A percentile compares a stretch with the other conserved stretches of the same genome.
Evolutionary conservation across 768 basidiomycete genomes (phyloP).

Genomic region (Clavulina sp.): DNA sequence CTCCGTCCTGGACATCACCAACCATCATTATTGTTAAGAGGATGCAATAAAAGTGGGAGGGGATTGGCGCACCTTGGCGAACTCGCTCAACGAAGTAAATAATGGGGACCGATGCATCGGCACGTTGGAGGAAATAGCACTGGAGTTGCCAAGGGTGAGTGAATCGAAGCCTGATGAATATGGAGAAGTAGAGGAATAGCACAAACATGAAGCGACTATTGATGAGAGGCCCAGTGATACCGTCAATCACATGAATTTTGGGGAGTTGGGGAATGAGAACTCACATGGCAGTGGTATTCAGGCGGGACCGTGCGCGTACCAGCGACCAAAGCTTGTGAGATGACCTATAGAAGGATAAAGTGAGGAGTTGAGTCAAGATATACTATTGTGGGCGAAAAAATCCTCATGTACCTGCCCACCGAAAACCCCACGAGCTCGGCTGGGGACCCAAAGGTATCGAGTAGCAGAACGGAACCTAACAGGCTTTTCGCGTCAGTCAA

Average conservation of each 20-base stretch:
- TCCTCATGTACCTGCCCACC: slow-evolving; percentile 30
- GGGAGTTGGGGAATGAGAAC: too few species aligned
- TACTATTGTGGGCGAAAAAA: background rate
- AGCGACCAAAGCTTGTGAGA: slow-evolving; percentile 69
- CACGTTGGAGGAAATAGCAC: slow-evolving; percentile 72
- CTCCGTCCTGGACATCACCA: slow-evolving; percentile 18
- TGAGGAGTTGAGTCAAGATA: background rate
- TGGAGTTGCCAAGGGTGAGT: slow-evolving; percentile 18
- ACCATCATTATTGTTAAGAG: background rate
- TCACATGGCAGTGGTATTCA: slow-evolving; percentile 51
- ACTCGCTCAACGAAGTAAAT: slow-evolving; percentile 62
- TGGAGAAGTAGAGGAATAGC: background rate
- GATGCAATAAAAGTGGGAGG: background rate
- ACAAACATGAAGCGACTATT: slow-evolving; percentile 15
- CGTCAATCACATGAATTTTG: too few species aligned
- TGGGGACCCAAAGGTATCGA: slow-evolving; percentile 49
- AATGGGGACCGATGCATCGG: slow-evolving; percentile 53
- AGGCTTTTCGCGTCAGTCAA: background rate
- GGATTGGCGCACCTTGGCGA: slow-evolving; percentile 25
- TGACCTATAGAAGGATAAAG: slow-evolving; percentile 35
- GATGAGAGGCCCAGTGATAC: too few species aligned
- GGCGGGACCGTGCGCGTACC: slow-evolving; percentile 60
- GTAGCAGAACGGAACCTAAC: slow-evolving; percentile 35
- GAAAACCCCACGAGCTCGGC: slow-evolving; percentile 52
- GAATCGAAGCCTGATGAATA: background rate